phyloP scores from a whole-genome alignment of 164 flowering plant species.

The Platanus orientalis region DNA sequence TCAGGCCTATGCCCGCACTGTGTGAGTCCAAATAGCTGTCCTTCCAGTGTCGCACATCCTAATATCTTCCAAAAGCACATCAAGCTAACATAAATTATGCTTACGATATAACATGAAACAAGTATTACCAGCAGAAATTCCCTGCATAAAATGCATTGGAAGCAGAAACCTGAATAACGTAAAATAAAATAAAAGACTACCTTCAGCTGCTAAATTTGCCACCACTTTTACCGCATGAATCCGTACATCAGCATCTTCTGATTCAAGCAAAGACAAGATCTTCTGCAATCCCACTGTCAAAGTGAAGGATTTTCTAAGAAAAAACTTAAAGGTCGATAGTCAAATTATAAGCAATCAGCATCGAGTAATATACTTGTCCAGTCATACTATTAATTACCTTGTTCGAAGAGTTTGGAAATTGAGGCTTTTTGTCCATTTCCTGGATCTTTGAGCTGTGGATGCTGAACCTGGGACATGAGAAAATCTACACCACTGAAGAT shows the following conservation, averaged over 20 bases:
- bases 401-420: slow-evolving; percentile 89
- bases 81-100: neutral
- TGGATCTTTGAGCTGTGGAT: slow-evolving; percentile 39
- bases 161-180: neutral
- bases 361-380: neutral
- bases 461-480: slow-evolving; percentile 51
- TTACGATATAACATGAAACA: neutral
- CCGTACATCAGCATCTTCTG: slow-evolving; percentile 87
- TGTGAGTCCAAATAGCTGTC: too few relatives aligned
- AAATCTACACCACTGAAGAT: slow-evolving; percentile 42
- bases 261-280: slow-evolving; percentile 87
- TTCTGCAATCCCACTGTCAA: slow-evolving; percentile 91
- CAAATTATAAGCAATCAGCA: neutral
- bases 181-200: slow-evolving; percentile 23
- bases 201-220: slow-evolving; percentile 98
- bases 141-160: neutral
- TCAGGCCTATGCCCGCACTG: too few relatives aligned
- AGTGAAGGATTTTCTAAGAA: slow-evolving; percentile 5
- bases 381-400: slow-evolving; percentile 41
- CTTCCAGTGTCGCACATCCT: too few relatives aligned
- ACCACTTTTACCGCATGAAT: slow-evolving; percentile 99
- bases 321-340: neutral
- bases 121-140: neutral
- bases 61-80: neutral
- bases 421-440: slow-evolving; percentile 79